Percentiles rank a stretch among this genome's conserved stretches.
Conservation (phyloP, 192 early-diverging fungal species). For the Entomortierella lignicola region DNA sequence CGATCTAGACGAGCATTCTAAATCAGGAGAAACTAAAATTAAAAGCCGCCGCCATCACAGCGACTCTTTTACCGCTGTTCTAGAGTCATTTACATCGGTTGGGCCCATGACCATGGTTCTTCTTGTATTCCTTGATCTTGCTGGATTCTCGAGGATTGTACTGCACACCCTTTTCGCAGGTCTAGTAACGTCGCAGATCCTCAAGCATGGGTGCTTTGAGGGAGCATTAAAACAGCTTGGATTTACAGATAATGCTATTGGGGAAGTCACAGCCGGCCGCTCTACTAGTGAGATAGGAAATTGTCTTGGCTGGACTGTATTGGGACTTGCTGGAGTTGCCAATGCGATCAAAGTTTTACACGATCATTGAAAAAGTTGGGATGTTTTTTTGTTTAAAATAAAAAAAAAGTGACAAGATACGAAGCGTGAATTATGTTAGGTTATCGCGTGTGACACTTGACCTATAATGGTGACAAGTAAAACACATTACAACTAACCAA, state of each 20-base stretch:
- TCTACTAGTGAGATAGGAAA: slow-evolving; percentile 15
- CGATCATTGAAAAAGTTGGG: too few relatives aligned
- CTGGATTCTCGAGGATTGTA: slow-evolving; percentile 34
- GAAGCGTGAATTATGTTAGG: too few relatives aligned
- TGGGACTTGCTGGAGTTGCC: slow-evolving; percentile 30
- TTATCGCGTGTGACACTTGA: too few relatives aligned
- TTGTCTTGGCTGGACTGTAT: slow-evolving; percentile 21
- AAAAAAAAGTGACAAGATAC: too few relatives aligned
- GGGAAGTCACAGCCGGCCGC: not conserved
- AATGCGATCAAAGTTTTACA: slow-evolving; percentile 44
- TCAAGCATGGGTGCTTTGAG: slow-evolving; percentile 17
- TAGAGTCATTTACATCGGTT: slow-evolving; percentile 24
- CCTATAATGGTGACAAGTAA: not conserved
- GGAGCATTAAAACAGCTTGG: slow-evolving; percentile 29
- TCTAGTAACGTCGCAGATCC: slow-evolving; percentile 23
- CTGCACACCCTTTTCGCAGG: slow-evolving; percentile 40
- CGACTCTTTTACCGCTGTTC: slow-evolving; percentile 26
- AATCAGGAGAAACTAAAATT: not conserved
- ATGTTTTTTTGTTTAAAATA: too few relatives aligned
- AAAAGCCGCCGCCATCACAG: slow-evolving; percentile 3
- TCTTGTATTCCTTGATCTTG: slow-evolving; percentile 23
- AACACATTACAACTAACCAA: slow-evolving; percentile 68
- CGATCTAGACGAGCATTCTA: not conserved
- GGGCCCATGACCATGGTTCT: slow-evolving; percentile 26
- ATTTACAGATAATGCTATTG: slow-evolving; percentile 11